Conservation (phyloP, 768 basidiomycete species). For the Hygrophorus pudorinus region DNA sequence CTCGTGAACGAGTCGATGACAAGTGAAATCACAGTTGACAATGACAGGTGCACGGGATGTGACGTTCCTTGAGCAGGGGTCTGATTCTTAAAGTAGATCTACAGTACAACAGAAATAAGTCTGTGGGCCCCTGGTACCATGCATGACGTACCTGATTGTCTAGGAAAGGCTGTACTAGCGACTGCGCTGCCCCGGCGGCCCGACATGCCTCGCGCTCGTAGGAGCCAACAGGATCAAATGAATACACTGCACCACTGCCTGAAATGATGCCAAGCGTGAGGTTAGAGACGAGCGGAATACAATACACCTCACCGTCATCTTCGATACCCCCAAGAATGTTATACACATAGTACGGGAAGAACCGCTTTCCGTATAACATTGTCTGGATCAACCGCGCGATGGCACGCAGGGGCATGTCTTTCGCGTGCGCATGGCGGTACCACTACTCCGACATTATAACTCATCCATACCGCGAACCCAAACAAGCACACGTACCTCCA, state of each 20-base stretch:
- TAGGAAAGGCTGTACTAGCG: constrained; percentile 92
- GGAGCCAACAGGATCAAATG: constrained; percentile 98
- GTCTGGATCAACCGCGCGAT: constrained; percentile 98
- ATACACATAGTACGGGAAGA: constrained; percentile 98
- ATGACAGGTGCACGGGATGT: constrained; percentile 75
- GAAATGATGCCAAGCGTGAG: constrained; percentile 10
- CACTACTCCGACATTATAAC: constrained; percentile 42
- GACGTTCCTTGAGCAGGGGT: constrained; percentile 56
- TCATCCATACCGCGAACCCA: not conserved
- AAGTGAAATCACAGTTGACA: constrained; percentile 70
- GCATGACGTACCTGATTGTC: constrained; percentile 75
- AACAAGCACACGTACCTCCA: constrained; percentile 58
- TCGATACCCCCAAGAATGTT: constrained; percentile 95
- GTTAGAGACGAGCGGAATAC: constrained; percentile 10
- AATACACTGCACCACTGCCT: constrained; percentile 97
- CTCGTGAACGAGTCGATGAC: constrained; percentile 95
- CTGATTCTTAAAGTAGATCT: constrained; percentile 99
- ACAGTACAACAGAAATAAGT: constrained; percentile 7
- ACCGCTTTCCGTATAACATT: constrained; percentile 91
- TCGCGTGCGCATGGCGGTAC: constrained; percentile 95
- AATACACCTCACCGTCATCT: constrained; percentile 71
- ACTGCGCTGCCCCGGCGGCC: constrained; percentile 92
- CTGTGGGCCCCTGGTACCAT: constrained; percentile 15
- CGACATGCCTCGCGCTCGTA: constrained; percentile 97
- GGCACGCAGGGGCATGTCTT: constrained; percentile 93